A percentile compares a stretch with the other conserved stretches of the same genome.
Conservation (phyloP, 805 yeast species). For the Starmerella stellata region DNA sequence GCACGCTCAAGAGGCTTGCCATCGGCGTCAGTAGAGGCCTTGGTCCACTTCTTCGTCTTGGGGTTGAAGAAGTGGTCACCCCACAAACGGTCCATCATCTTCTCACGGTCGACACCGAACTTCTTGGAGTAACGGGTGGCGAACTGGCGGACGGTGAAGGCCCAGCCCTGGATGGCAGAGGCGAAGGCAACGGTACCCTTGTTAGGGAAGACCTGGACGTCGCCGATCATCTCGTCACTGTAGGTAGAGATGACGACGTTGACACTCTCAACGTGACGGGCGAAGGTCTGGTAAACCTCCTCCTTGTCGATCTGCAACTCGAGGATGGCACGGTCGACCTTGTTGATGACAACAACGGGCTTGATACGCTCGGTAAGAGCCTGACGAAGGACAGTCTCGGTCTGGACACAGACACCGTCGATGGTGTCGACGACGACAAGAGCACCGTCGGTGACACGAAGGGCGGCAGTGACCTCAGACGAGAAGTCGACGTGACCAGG, state of each 20-base stretch:
- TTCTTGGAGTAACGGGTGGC: slow-evolving; percentile 96
- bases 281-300: slow-evolving; percentile 93
- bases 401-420: slow-evolving; percentile 99
- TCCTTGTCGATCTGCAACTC: slow-evolving; percentile 98
- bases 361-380: slow-evolving; percentile 97
- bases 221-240: slow-evolving; percentile 80
- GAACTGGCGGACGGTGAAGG: slow-evolving; percentile 97
- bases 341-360: slow-evolving; percentile 97
- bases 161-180: slow-evolving; percentile 99
- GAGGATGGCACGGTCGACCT: slow-evolving; percentile 97
- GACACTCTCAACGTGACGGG: slow-evolving; percentile 98
- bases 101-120: slow-evolving; percentile 93
- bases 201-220: slow-evolving; percentile 96
- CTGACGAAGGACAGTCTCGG: slow-evolving; percentile 98
- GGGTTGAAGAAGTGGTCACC: slow-evolving; percentile 99
- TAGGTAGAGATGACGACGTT: slow-evolving; percentile 95
- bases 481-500: slow-evolving; percentile 99
- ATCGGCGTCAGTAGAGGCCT: slow-evolving; percentile 83
- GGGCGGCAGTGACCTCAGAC: slow-evolving; percentile 98
- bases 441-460: slow-evolving; percentile 99
- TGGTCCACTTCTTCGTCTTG: slow-evolving; percentile 98
- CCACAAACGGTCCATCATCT: slow-evolving; percentile 99
- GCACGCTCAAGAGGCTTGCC: slow-evolving; percentile 97
- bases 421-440: slow-evolving; percentile 97
- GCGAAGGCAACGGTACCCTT: slow-evolving; percentile 98